These are phyloP conservation scores for Cinchona pubescens DNA, from an alignment of 257 asterid genomes.

Conservation along the genomic window DNA sequence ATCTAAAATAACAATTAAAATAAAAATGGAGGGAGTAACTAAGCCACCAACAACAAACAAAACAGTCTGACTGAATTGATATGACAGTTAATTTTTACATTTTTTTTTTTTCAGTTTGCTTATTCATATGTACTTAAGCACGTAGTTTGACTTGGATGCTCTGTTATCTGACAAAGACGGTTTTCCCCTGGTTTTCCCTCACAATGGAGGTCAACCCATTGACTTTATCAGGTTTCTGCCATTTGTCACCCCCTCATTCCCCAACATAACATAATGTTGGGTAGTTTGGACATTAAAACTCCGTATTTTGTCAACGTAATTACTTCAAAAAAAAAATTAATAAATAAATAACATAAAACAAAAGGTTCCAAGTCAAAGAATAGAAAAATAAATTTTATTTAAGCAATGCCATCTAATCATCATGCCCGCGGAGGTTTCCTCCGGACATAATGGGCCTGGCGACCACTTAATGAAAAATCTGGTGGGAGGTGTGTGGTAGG, in stretches of 20 bases:
- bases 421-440: background rate
- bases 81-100: too few relatives aligned
- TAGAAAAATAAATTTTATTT: background rate
- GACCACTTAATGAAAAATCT: slow-evolving; percentile 10
- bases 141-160: slow-evolving; percentile 22
- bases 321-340: background rate
- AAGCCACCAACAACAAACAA: background rate
- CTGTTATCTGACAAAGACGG: slow-evolving; percentile 13
- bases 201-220: slow-evolving; percentile 32
- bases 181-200: slow-evolving; percentile 3
- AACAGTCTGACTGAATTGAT: too few relatives aligned
- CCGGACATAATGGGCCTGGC: slow-evolving; percentile 5
- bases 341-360: too few relatives aligned
- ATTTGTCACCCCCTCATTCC: background rate
- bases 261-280: background rate
- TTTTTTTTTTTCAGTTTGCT: background rate
- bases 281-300: background rate
- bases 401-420: slow-evolving; percentile 9
- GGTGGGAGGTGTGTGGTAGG: background rate
- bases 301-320: background rate
- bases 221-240: slow-evolving; percentile 21
- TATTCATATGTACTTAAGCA: background rate
- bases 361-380: background rate
- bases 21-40: too few relatives aligned
- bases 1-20: too few relatives aligned